Evolutionary conservation across 805 yeast genomes (phyloP).

Genomic region (Saturnispora sanitii): DNA sequence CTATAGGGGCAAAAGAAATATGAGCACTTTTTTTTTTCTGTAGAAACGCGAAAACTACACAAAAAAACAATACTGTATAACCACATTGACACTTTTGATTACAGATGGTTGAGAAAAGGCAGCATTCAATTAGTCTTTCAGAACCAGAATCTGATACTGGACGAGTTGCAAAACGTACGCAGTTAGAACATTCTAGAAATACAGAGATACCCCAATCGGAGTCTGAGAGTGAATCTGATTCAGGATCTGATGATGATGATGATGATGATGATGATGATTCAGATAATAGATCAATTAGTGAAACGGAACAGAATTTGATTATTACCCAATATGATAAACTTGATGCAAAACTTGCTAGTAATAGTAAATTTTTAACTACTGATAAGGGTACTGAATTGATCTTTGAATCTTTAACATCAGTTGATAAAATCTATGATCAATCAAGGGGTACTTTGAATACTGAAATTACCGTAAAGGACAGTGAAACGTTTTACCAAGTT

Average conservation of each 20-base stretch:
- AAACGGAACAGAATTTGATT: slow-evolving; percentile 19
- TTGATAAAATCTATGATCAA: slow-evolving; percentile 37
- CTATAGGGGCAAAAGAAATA: no score
- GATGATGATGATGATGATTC: slow-evolving; percentile 1
- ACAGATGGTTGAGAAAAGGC: no score
- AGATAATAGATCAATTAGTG: slow-evolving; percentile 16
- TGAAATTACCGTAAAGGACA: slow-evolving; percentile 48
- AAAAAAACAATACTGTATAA: no score
- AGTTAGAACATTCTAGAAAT: no score
- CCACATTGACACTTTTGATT: no score
- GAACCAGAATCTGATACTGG: no score
- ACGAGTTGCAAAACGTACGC: no score
- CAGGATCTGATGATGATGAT: neutral
- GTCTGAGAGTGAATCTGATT: neutral
- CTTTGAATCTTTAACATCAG: slow-evolving; percentile 32
- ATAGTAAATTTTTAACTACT: slow-evolving; percentile 37
- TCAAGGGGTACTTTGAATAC: slow-evolving; percentile 29
- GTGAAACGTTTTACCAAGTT: slow-evolving; percentile 51
- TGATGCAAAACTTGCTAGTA: slow-evolving; percentile 24
- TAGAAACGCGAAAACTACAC: no score
- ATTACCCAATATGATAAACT: slow-evolving; percentile 20
- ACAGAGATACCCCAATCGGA: no score
- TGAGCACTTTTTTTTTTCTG: no score
- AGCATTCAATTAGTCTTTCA: no score
- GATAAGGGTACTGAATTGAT: slow-evolving; percentile 49